Conservation (phyloP, 352 stramenopile genomes). For the Phytophthora sansomeana region DNA sequence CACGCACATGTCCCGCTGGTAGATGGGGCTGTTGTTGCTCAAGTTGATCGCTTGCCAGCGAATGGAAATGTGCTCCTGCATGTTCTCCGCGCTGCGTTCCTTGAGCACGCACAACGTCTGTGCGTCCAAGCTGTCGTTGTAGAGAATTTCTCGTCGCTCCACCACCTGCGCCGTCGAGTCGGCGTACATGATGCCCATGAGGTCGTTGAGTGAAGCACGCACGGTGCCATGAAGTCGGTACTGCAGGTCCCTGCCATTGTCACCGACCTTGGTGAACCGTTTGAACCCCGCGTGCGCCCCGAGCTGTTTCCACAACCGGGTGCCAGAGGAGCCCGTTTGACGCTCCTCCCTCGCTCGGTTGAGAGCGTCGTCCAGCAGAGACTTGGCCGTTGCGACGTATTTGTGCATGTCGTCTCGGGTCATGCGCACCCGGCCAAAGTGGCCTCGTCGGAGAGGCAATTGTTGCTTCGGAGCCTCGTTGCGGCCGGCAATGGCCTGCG, state of each 20-base stretch:
- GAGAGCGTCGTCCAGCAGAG: constrained; percentile 58
- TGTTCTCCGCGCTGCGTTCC: constrained; percentile 49
- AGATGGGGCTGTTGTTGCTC: constrained; percentile 50
- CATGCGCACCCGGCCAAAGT: constrained; percentile 56
- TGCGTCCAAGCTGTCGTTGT: constrained; percentile 64
- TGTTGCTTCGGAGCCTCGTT: constrained; percentile 27
- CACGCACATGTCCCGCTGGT: constrained; percentile 73
- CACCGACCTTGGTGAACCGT: constrained; percentile 61
- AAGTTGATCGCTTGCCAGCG: constrained; percentile 78
- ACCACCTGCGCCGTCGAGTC: constrained; percentile 54
- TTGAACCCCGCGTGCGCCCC: constrained; percentile 60
- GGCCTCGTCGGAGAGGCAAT: constrained; percentile 59
- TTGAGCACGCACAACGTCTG: constrained; percentile 69
- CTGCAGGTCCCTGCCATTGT: constrained; percentile 44
- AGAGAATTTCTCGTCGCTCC: constrained; percentile 59
- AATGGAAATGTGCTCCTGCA: constrained; percentile 71
- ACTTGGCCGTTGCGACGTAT: constrained; percentile 49
- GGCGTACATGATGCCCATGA: constrained; percentile 73
- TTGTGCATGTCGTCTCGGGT: constrained; percentile 40
- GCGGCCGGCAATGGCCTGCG: constrained; percentile 40
- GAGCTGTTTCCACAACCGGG: constrained; percentile 66
- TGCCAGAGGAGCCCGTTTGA: constrained; percentile 49
- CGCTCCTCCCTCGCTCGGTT: constrained; percentile 46
- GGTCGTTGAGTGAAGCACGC: constrained; percentile 55
- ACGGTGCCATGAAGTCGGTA: constrained; percentile 70